A percentile compares a stretch with the other conserved stretches of the same genome.
phyloP scores from a whole-genome alignment of 805 yeast species.

The Candida odintsovae region DNA sequence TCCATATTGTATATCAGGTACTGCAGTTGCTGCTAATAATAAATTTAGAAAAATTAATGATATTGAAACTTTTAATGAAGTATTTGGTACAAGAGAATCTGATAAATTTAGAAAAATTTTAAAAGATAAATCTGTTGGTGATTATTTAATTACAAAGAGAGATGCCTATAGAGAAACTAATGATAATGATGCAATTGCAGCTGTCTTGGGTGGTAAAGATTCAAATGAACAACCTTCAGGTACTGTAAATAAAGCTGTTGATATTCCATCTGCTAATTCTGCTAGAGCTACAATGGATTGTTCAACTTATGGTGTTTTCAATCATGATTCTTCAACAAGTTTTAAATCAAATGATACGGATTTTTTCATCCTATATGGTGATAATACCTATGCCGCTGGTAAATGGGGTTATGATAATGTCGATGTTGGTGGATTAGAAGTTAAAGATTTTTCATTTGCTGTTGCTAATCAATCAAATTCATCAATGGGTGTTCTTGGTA shows the following conservation, averaged over 20 bases:
- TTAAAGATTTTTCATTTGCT: slow-evolving; percentile 60
- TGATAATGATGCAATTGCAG: slow-evolving; percentile 2
- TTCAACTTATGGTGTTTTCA: slow-evolving; percentile 34
- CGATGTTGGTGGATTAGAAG: slow-evolving; percentile 43
- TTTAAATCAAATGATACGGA: slow-evolving; percentile 28
- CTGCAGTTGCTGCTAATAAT: slow-evolving; percentile 2
- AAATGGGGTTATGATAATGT: slow-evolving; percentile 49
- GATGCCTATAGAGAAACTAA: slow-evolving; percentile 6
- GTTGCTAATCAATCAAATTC: slow-evolving; percentile 64
- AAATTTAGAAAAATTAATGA: slow-evolving; percentile 14
- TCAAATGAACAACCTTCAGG: not conserved
- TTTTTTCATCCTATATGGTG: slow-evolving; percentile 46
- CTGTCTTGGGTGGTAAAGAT: not conserved
- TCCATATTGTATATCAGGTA: slow-evolving; percentile 34
- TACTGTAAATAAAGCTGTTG: slow-evolving; percentile 8
- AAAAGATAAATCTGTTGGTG: not conserved
- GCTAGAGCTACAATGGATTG: slow-evolving; percentile 31
- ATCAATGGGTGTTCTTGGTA: slow-evolving; percentile 63
- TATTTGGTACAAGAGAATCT: not conserved
- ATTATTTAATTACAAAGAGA: slow-evolving; percentile 2
- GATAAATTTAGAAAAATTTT: slow-evolving; percentile 1
- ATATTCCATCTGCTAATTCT: not conserved
- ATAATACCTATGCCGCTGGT: slow-evolving; percentile 31
- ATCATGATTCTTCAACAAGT: slow-evolving; percentile 26
- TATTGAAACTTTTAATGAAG: not conserved